Evolutionary conservation across 176 grass and related monocot genomes (phyloP), one percentile per base, ranked within the genome.

Genomic region (Bothriochloa decipiens): DNA sequence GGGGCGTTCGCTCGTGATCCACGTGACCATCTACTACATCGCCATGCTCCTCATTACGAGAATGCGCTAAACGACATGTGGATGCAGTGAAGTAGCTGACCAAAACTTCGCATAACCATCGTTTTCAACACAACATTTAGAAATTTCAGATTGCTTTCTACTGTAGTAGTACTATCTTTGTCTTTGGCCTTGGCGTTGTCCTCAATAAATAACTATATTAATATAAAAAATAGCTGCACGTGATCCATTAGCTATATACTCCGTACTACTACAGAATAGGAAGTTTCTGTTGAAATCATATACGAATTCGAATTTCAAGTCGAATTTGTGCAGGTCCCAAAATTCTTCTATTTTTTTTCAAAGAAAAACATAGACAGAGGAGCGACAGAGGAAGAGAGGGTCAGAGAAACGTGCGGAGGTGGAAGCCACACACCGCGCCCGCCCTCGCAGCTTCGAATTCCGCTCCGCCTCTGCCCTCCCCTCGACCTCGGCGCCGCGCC

Each of bases 331-430:
- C 69, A 16, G 17, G 49, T 53, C 50, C 50, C 1, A 20, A 53
- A 18, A 20, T 53, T 53, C 5, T 32, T 32, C 29, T 50, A 6
- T 15, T 17, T 6, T n/a, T 8, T 27, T 16, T 2, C 7, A 27
- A 49, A 49, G 2, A 28, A 27, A 47, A 27, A 27, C 25, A 6
- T 27, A 73, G n/a, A 29, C 3, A 29, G 41, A 12, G 27, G 70
- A 28, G 13, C 9, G 46, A 7, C 9, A 23, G 32, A 69, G 43
- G 50, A 20, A 33, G 39, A 7, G 20, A 18, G 32, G 15, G 40
- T 10, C 17, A 32, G 60, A 23, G 57, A 64, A 83, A 79, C 80
- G 81, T 88, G 86, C 11, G 67, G 86, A 42, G 80, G 67, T 13
- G 67, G 81, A 88, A 45, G 63, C 3, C 78, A 26, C 83, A 83